phyloP scores from a whole-genome alignment of 257 asterid genomes.

The Capsicum pubescens region DNA sequence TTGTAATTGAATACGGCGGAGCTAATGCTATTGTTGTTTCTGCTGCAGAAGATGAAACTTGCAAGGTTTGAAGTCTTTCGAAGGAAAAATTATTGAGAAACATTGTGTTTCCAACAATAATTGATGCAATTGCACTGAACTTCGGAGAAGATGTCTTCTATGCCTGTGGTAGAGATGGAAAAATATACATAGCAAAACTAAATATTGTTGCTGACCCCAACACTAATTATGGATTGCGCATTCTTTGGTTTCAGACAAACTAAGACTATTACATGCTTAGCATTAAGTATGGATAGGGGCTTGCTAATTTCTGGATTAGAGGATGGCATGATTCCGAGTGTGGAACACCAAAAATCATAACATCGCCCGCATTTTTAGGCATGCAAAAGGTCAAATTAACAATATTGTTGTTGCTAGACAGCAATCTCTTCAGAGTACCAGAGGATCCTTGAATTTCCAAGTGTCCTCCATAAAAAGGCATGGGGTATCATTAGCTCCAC shows the following conservation, averaged over 20 bases:
- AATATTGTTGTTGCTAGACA: constrained; percentile 69
- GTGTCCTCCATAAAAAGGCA: constrained; percentile 53
- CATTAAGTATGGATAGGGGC: constrained; percentile 69
- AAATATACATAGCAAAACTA: constrained; percentile 75
- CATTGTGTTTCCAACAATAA: constrained; percentile 77
- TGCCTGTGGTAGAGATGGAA: constrained; percentile 97
- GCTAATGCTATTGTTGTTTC: constrained; percentile 80
- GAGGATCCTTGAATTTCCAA: constrained; percentile 40
- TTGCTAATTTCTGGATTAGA: constrained; percentile 84
- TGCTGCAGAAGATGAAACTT: constrained; percentile 91
- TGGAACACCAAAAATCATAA: constrained; percentile 79
- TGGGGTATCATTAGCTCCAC: constrained; percentile 55
- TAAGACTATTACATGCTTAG: constrained; percentile 86
- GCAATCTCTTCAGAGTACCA: constrained; percentile 49
- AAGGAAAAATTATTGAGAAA: constrained; percentile 64
- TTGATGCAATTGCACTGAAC: constrained; percentile 80
- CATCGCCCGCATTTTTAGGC: constrained; percentile 64
- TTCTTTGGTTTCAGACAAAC: constrained; percentile 67
- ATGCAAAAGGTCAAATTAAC: constrained; percentile 80
- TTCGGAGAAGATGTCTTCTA: constrained; percentile 83
- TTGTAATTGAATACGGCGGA: constrained; percentile 76
- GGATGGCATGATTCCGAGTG: constrained; percentile 84
- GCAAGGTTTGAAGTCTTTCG: constrained; percentile 99
- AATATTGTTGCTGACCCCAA: constrained; percentile 57
- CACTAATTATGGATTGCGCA: constrained; percentile 61